These are phyloP conservation scores for Boletus insuetus DNA, from an alignment of 768 basidiomycete genomes.

Conservation along the genomic window DNA sequence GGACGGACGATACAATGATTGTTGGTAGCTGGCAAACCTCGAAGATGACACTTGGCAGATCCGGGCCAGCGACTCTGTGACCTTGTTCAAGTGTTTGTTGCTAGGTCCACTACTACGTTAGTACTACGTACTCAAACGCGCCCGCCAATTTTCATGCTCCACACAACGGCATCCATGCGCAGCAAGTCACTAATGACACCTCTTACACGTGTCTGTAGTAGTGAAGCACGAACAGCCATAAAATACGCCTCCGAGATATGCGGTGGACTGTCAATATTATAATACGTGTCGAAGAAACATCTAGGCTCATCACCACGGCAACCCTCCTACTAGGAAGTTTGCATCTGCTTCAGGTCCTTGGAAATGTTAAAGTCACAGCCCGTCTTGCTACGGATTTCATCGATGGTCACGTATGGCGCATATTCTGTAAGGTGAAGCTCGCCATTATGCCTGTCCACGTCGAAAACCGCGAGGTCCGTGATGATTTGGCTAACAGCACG, in stretches of 20 bases:
- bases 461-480: constrained; percentile 87
- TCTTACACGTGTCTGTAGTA: background rate
- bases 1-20: background rate
- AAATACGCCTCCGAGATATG: background rate
- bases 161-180: constrained; percentile 16
- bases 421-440: constrained; percentile 71
- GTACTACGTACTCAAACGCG: background rate
- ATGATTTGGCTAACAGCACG: constrained; percentile 84
- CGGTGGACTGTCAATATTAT: background rate
- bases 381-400: constrained; percentile 81
- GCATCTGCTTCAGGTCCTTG: constrained; percentile 49
- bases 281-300: background rate
- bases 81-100: background rate
- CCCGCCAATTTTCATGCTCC: constrained; percentile 15
- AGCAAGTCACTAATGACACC: constrained; percentile 9
- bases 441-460: constrained; percentile 72
- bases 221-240: background rate
- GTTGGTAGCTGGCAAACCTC: background rate
- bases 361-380: constrained; percentile 70
- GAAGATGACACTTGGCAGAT: background rate
- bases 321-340: constrained; percentile 12
- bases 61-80: background rate
- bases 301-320: constrained; percentile 4
- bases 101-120: background rate
- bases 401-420: constrained; percentile 73